Base-by-base conservation (phyloP, 148 eudicot species). In the Camellia japonica region DNA sequence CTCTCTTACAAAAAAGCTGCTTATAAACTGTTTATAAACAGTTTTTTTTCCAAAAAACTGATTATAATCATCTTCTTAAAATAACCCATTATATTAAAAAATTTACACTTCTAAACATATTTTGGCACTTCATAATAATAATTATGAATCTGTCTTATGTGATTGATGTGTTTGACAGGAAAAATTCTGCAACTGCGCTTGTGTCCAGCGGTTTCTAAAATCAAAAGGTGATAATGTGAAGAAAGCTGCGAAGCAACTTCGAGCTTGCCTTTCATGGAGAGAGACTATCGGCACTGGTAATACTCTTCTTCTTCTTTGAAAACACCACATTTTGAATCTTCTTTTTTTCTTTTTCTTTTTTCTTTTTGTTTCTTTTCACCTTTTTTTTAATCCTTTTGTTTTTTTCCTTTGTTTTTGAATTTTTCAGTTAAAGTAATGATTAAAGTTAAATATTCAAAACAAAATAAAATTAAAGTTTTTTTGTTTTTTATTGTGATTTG, bases 221-320 rank as follows among this genome's bases (percentile, higher is more conserved):
- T 81, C 87, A n/a, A 96, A 88, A 83, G 98, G 99, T 0, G 94
- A 96, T 1, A 96, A 79, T 76, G 94, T 88, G 73, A 96, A 92
- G 91, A 96, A 89, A 82, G 97, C 98, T 43, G 94, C 95, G 10
- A 92, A 92, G 80, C 92, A 90, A 14, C 88, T 96, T 19, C 86
- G 97, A 79, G 87, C 88, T 77, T 91, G 93, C 76, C 94, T 96
- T 70, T 85, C 94, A 7, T 96, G 99, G 99, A 87, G 99, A 84
- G 91, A 92, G 43, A 64, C 87, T 66, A 80, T 92, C 54, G 90
- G 92, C 83, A 84, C 84, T 70, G 97, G 99, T 96, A 91, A 13
- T 30, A 54, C 44, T 9, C 59, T 52, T 41, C 59, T 66, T 66
- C 80, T 67, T 67, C 11, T 78, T 1, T 51, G 52, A 6, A 42